Base-by-base conservation (phyloP, 371 early-diverging fungal genomes). In the Rhizopus stolonifer region DNA sequence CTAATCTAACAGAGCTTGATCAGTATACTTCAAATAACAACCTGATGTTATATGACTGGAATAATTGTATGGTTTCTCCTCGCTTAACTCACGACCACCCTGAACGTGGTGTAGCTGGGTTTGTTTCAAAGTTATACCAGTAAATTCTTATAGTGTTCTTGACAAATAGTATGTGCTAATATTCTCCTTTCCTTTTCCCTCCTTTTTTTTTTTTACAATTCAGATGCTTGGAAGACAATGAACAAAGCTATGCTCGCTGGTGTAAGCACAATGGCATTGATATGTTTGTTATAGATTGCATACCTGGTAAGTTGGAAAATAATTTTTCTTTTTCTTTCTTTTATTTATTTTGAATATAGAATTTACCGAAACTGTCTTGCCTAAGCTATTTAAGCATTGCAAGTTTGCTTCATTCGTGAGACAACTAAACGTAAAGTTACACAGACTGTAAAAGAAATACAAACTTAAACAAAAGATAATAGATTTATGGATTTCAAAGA, bases 351-450 rank as follows among this genome's bases (percentile, higher is more conserved):
- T 13, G 8, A 5, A 19, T 9, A 19, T 39, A 72, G 77, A 72
- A 60, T 77, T 77, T 51, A 72, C 77, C 23, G 71, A 69, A 26
- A 67, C 57, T 14, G 73, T 77, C 10, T 49, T 77, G 50, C 77
- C 77, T 7, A 61, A 63, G 49, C 51, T 66, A 33, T 77, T 77
- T 42, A 77, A 77, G 38, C 77, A 77, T 56, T 77, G 77, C 44
- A 77, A 77, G 48, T 77, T 77, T 60, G 69, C 77, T 17, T 73
- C 77, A 1, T 77, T 77, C 64, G 77, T 77, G 18, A 58, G 77
- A 51, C 77, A 77, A 40, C 59, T 77, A 24, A 77, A 77, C 62
- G 77, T 77, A 71, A 58, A 50, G 32, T 11, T 25, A n/a, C 11
- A 19, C 29, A 29, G 14, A 22, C 9, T 18, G 18, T 44, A 13